Conservation (phyloP, 139 green algal genomes). For the Micromonas pusilla region DNA sequence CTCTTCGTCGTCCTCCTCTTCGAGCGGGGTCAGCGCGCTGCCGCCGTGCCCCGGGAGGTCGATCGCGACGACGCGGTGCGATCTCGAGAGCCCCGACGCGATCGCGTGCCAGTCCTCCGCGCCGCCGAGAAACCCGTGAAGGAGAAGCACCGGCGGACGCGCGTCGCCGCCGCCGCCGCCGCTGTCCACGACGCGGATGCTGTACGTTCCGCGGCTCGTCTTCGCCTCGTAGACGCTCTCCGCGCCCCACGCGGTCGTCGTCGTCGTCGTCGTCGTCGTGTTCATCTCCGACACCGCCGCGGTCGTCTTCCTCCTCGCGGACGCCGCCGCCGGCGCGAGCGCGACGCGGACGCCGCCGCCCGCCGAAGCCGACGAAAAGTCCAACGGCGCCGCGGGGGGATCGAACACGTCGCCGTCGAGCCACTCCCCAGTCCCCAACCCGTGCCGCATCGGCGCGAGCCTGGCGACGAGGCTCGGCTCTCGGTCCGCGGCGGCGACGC, state of each 20-base stretch:
- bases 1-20: no score
- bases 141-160: slow-evolving; percentile 28
- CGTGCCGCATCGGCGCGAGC: background rate
- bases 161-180: no score
- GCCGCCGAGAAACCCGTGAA: slow-evolving; percentile 42
- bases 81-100: slow-evolving; percentile 21
- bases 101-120: slow-evolving; percentile 28
- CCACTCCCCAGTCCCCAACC: background rate
- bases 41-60: slow-evolving; percentile 39
- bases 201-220: background rate
- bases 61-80: slow-evolving; percentile 28
- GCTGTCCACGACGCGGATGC: background rate
- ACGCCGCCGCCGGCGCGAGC: no score
- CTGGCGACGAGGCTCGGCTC: no score
- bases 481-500: no score
- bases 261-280: background rate
- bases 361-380: no score
- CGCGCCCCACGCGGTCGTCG: background rate
- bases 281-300: no score
- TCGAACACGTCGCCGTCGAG: background rate
- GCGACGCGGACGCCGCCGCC: background rate
- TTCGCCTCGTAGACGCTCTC: background rate
- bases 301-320: background rate
- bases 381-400: background rate
- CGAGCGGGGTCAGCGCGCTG: no score